Base-by-base conservation (phyloP, 1,139 yeast genomes). In the Nakaseomyces nivariensis region DNA sequence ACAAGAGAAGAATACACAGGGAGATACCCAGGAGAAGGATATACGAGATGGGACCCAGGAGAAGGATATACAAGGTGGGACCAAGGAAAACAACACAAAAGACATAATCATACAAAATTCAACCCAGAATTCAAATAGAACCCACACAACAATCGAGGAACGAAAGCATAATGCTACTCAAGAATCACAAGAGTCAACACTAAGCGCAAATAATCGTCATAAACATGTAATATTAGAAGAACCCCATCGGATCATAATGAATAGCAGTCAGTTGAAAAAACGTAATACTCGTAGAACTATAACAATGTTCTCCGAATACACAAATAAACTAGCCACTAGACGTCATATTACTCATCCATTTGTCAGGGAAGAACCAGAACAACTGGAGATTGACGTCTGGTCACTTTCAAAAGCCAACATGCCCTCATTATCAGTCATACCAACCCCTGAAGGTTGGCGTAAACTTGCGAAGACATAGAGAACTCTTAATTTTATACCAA, bases 291-390 rank as follows among this genome's bases (percentile, higher is more conserved):
- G 46, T 1, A 46, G 49, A 37, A 41, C 37, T 9, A 24, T 54
- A 36, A 11, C 45, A 1, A 48, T 51, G 52, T 56, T 53, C 45
- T 55, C 61, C 4, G 60, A 58, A 32, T 52, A 52, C 32, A 55
- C 58, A 8, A 54, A 54, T 26, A 55, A n/a, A 6, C 42, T 38
- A n/a, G 42, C 42, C 4, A 38, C 31, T 7, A 24, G 42, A 25
- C 13, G 42, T 5, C 13, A 33, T n/a, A 33, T 33, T 25, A 26
- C 31, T 6, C 10, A 38, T 6, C 38, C 6, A 6, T 36, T 13
- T 36, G 13, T 10, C 24, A 36, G 1, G 13, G 25, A 10, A 17
- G 38, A 36, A 17, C 9, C n/a, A 7, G 38, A 36, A 5, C 38
- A 36, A 36, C 11, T 7, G 10, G 25, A 6, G 25, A 36, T 36